phyloP scores from a whole-genome alignment of 257 asterid genomes.

The Nicotiana otophora region DNA sequence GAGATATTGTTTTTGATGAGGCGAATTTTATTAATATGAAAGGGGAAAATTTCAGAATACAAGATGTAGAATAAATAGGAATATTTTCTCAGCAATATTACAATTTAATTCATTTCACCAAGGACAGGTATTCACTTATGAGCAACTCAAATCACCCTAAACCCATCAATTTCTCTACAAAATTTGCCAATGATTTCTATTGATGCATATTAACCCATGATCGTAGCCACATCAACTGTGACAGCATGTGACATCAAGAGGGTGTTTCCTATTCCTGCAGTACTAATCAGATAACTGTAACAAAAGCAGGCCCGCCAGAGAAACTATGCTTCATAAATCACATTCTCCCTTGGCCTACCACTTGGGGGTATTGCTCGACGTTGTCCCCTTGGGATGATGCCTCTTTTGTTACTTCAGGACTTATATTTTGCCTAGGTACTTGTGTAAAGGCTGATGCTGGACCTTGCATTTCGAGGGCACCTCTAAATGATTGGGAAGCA shows the following conservation, averaged over 20 bases:
- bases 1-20: background rate
- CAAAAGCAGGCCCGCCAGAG: background rate
- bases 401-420: constrained; percentile 3
- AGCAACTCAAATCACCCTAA: background rate
- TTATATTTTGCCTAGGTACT: background rate
- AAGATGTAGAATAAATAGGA: background rate
- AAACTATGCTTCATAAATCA: background rate
- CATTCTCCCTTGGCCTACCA: constrained; percentile 7
- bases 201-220: background rate
- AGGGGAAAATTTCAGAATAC: background rate
- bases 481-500: background rate
- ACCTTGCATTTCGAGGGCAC: background rate
- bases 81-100: background rate
- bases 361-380: constrained; percentile 1
- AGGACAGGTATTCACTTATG: background rate
- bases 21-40: background rate
- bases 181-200: constrained; percentile 7
- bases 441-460: constrained; percentile 4
- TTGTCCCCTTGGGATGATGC: background rate
- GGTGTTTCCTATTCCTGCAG: background rate
- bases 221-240: background rate
- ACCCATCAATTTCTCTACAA: constrained; percentile 2
- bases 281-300: background rate
- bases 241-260: background rate
- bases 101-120: background rate